Conservation (phyloP, 1,284 basidiomycete genomes). For the Tilletia horrida region DNA sequence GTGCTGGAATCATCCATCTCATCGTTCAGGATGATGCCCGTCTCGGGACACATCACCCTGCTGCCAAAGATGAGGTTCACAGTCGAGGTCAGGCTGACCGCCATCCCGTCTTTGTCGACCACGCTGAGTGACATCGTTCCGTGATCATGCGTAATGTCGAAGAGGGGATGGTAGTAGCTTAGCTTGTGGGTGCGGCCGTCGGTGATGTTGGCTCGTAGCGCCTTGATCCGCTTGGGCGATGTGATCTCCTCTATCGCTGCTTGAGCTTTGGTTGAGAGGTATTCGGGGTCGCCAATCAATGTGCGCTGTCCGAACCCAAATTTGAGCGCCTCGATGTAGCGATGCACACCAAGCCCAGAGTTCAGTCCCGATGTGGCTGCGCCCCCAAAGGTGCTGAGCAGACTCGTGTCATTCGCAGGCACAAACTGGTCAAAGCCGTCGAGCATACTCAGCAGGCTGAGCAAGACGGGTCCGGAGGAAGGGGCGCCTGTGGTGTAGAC, state of each 20-base stretch:
- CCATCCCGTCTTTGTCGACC: constrained; percentile 55
- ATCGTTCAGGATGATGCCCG: constrained; percentile 56
- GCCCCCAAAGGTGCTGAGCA: constrained; percentile 3
- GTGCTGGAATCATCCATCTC: constrained; percentile 57
- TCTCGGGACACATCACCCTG: constrained; percentile 55
- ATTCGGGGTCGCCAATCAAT: constrained; percentile 56
- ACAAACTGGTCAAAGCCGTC: constrained; percentile 55
- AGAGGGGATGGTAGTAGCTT: constrained; percentile 55
- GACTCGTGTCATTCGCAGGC: background rate
- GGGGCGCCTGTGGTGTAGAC: constrained; percentile 50
- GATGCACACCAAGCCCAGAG: constrained; percentile 46
- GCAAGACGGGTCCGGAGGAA: constrained; percentile 49
- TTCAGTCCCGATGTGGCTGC: background rate
- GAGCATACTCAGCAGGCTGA: constrained; percentile 54
- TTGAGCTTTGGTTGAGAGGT: constrained; percentile 30
- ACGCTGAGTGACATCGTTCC: constrained; percentile 57
- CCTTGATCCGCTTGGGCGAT: constrained; percentile 38
- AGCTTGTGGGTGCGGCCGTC: constrained; percentile 69
- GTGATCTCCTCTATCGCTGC: constrained; percentile 48
- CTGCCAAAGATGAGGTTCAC: constrained; percentile 57
- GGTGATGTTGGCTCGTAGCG: constrained; percentile 52
- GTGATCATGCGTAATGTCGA: constrained; percentile 47
- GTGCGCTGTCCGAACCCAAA: constrained; percentile 57
- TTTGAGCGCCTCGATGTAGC: constrained; percentile 56
- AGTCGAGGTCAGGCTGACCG: constrained; percentile 57